Evolutionary conservation across 140 eudicot genomes (phyloP), one percentile per base, ranked within the genome.

Genomic region (Stevia rebaudiana): DNA sequence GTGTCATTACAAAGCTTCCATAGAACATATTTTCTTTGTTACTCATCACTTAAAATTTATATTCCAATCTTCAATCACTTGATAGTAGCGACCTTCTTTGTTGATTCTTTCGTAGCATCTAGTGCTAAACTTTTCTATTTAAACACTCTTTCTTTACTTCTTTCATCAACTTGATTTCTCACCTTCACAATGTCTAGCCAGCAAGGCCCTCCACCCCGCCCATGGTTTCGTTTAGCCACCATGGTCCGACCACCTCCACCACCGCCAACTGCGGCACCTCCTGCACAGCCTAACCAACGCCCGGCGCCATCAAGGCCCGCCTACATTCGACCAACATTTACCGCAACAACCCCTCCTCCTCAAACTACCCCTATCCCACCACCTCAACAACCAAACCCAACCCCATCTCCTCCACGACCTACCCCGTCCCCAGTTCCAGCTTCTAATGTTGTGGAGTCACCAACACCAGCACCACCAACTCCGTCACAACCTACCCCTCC

Each of bases 161-260:
- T 4, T 65, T 68, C 56, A 44, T 44, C 51, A 52, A 41, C 42
- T 51, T 57, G 6, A 15, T 58, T 52, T 53, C 33, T 39, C 46
- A 23, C 3, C 0, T 18, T 13, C 31, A 60, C 47, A 77, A 88
- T 88, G 96, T 56, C 90, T 11, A 63, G 50, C 87, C 89, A 80
- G 17, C 94, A 76, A 69, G 73, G 67, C 28, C 82, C 79, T 8
- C 76, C 75, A 16, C 76, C 75, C 3, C 86, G 82, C 1, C 88
- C 86, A 50, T 78, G 87, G 87, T 85, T 78, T 33, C 82, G 88
- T 17, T 62, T 82, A 57, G 78, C 86, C 51, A 43, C 89, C 64
- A 70, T 80, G 75, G 39, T 66, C 60, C 75, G 73, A 39, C 74
- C 72, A 24, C 68, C 82, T 12, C 77, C 81, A n/a, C 61, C 82